Conservation (phyloP, 2,329 filamentous ascomycete species). For the Ascochyta rabiei region DNA sequence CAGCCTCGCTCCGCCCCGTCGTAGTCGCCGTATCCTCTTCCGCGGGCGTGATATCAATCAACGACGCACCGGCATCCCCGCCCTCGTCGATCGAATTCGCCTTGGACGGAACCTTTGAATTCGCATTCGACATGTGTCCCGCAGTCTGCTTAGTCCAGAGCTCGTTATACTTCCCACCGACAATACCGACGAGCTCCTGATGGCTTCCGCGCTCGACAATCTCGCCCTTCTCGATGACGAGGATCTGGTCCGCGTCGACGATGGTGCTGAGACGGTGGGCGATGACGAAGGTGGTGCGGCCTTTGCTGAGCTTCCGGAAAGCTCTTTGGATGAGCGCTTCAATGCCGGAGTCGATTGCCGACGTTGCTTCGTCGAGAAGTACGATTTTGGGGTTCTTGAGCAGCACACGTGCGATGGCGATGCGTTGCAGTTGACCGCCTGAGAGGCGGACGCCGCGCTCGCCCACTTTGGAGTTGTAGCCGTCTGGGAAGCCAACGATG, state of each 20-base stretch:
- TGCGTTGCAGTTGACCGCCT: slow-evolving; percentile 69
- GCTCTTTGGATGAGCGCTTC: slow-evolving; percentile 71
- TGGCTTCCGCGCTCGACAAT: slow-evolving; percentile 82
- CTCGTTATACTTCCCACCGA: slow-evolving; percentile 75
- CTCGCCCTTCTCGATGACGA: slow-evolving; percentile 77
- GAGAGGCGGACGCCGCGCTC: slow-evolving; percentile 58
- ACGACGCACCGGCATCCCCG: slow-evolving; percentile 8
- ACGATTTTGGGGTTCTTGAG: slow-evolving; percentile 82
- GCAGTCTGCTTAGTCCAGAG: slow-evolving; percentile 87
- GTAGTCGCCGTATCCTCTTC: slow-evolving; percentile 28
- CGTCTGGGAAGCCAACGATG: slow-evolving; percentile 62
- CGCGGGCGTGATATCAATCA: slow-evolving; percentile 35
- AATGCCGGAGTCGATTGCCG: slow-evolving; percentile 78
- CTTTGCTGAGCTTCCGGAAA: slow-evolving; percentile 62
- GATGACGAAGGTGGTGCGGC: slow-evolving; percentile 70
- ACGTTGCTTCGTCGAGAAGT: slow-evolving; percentile 86
- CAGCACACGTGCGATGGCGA: slow-evolving; percentile 74
- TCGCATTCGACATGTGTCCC: slow-evolving; percentile 27
- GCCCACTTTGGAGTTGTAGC: slow-evolving; percentile 49
- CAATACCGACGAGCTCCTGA: slow-evolving; percentile 68
- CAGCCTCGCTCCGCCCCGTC: slow-evolving; percentile 18
- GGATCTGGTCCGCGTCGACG: slow-evolving; percentile 82
- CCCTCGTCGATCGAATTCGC: slow-evolving; percentile 24
- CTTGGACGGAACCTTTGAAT: slow-evolving; percentile 25
- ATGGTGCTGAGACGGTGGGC: slow-evolving; percentile 85